Conservation (phyloP, 2,329 filamentous ascomycete genomes). For the Fusarium clavum region DNA sequence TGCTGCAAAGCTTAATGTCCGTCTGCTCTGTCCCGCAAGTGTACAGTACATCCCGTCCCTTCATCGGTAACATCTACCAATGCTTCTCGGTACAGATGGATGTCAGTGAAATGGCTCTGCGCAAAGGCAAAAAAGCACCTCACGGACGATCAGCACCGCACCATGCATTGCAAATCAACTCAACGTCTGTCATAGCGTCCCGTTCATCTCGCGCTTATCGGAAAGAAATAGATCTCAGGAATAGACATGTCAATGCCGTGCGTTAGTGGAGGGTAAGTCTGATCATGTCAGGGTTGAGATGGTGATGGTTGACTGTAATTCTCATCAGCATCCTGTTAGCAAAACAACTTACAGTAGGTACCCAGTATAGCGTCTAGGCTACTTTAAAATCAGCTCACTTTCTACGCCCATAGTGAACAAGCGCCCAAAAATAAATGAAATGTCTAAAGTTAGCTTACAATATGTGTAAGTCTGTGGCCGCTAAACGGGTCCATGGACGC, state of each 20-base stretch:
- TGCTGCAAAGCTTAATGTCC: slow-evolving; percentile 2
- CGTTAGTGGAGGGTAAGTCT: slow-evolving; percentile 14
- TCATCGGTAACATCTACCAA: neutral
- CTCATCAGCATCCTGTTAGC: neutral
- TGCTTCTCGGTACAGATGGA: slow-evolving; percentile 1
- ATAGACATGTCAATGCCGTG: slow-evolving; percentile 11
- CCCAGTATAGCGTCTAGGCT: neutral
- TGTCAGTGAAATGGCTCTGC: neutral
- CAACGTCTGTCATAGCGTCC: slow-evolving; percentile 31
- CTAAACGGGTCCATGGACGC: neutral
- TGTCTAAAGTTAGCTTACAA: slow-evolving; percentile 9
- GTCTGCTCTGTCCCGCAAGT: neutral
- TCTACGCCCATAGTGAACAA: neutral
- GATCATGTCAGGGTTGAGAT: slow-evolving; percentile 15
- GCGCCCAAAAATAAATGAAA: slow-evolving; percentile 18
- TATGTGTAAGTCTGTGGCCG: neutral
- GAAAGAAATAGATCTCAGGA: neutral
- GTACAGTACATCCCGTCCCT: neutral
- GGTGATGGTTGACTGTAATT: neutral
- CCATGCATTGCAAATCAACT: slow-evolving; percentile 17
- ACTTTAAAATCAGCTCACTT: slow-evolving; percentile 12
- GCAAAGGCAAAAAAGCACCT: slow-evolving; percentile 1
- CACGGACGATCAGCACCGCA: slow-evolving; percentile 9
- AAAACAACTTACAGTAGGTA: neutral
- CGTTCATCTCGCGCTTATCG: slow-evolving; percentile 25